Percentiles rank a stretch among this genome's conserved stretches.
Conservation (phyloP, 2,329 filamentous ascomycete genomes). For the Aaosphaeria pasadenensis region DNA sequence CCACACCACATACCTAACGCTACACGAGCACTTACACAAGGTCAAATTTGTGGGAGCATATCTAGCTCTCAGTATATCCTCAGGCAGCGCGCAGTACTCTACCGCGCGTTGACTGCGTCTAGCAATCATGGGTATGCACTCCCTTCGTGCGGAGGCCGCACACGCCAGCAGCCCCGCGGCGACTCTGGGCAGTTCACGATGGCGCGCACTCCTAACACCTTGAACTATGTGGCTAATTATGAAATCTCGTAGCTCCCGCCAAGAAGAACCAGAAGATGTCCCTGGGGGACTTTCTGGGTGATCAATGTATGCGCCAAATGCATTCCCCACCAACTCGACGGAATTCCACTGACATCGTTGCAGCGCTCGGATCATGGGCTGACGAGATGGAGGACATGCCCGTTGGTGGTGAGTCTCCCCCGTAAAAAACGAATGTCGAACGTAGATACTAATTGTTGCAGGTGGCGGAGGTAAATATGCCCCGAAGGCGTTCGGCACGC, state of each 20-base stretch:
- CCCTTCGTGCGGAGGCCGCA: constrained; percentile 21
- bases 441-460: constrained; percentile 19
- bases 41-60: constrained; percentile 21
- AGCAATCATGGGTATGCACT: constrained; percentile 59
- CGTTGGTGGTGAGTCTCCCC: constrained; percentile 63
- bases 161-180: constrained; percentile 1
- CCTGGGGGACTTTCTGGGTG: constrained; percentile 91
- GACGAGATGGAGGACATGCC: constrained; percentile 94
- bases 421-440: constrained; percentile 11
- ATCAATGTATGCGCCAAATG: constrained; percentile 67
- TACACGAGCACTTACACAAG: constrained; percentile 20
- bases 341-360: constrained; percentile 14
- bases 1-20: constrained; percentile 12
- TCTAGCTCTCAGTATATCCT: constrained; percentile 23
- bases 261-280: constrained; percentile 96
- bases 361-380: constrained; percentile 88
- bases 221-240: constrained; percentile 43
- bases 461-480: constrained; percentile 25
- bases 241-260: constrained; percentile 69
- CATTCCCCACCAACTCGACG: no score
- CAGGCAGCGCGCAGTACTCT: constrained; percentile 34
- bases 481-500: constrained; percentile 4
- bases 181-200: constrained; percentile 1
- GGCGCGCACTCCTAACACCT: neutral
- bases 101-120: constrained; percentile 38